phyloP scores from a whole-genome alignment of 306 rosid genomes.

The Rosa chinensis region DNA sequence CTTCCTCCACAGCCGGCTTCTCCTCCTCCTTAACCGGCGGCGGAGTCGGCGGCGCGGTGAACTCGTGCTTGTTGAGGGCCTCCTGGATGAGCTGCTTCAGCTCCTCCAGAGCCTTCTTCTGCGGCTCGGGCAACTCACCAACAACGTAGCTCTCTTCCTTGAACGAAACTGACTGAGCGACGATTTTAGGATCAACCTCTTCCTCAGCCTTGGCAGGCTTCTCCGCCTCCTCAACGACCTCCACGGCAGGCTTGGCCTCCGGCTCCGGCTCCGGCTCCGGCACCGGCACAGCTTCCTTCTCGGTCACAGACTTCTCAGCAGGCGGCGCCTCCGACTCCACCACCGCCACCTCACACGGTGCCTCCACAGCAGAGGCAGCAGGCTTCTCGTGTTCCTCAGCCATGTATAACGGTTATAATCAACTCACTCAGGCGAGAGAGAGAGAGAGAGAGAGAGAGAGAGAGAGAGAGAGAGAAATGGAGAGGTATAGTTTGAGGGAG shows the following conservation, averaged over 20 bases:
- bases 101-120: constrained; percentile 82
- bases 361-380: constrained; percentile 30
- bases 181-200: constrained; percentile 27
- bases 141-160: constrained; percentile 90
- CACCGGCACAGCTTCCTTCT: constrained; percentile 20
- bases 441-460: not conserved
- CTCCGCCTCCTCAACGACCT: constrained; percentile 9
- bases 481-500: not conserved
- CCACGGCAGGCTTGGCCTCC: constrained; percentile 8
- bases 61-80: constrained; percentile 67
- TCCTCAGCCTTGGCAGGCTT: constrained; percentile 27
- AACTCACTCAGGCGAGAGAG: too few species aligned
- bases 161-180: constrained; percentile 76
- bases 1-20: constrained; percentile 19
- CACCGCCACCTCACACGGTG: constrained; percentile 32
- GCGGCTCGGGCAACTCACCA: constrained; percentile 70
- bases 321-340: constrained; percentile 28
- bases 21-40: constrained; percentile 41
- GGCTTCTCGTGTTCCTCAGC: constrained; percentile 73
- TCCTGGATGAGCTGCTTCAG: constrained; percentile 67
- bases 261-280: constrained; percentile 22
- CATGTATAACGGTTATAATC: constrained; percentile 26
- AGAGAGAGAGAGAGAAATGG: constrained; percentile 6
- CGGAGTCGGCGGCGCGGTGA: constrained; percentile 52
- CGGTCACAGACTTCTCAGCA: constrained; percentile 24